These are phyloP conservation scores for Solanum aculeatissimum DNA, from an alignment of 305 asterid genomes.

Conservation along the genomic window DNA sequence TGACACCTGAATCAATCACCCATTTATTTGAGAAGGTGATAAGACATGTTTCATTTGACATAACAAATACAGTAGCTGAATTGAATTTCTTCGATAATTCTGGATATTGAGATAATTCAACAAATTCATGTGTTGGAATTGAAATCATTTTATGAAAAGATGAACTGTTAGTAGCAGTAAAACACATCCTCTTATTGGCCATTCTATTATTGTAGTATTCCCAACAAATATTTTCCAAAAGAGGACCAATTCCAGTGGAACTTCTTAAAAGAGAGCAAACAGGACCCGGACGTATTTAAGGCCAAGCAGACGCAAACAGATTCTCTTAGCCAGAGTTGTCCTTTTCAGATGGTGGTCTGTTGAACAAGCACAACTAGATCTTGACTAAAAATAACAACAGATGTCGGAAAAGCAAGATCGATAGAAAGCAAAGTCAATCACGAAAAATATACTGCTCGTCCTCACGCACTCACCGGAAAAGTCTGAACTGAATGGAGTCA, in stretches of 20 bases:
- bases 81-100: no score
- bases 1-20: background rate
- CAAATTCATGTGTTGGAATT: no score
- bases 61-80: no score
- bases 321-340: background rate
- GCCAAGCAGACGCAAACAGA: background rate
- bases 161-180: no score
- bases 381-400: background rate
- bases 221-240: no score
- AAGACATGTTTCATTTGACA: background rate
- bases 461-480: background rate
- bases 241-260: no score
- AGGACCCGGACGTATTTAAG: no score
- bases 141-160: no score
- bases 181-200: no score
- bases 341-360: background rate
- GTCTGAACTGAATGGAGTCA: background rate
- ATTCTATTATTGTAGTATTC: no score
- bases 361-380: background rate
- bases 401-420: background rate
- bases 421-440: background rate
- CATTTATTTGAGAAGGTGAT: background rate
- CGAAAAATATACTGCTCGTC: background rate
- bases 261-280: no score
- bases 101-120: no score